Evolutionary conservation across 2,329 filamentous ascomycete species (phyloP).

Genomic region (Xylaria sp.): DNA sequence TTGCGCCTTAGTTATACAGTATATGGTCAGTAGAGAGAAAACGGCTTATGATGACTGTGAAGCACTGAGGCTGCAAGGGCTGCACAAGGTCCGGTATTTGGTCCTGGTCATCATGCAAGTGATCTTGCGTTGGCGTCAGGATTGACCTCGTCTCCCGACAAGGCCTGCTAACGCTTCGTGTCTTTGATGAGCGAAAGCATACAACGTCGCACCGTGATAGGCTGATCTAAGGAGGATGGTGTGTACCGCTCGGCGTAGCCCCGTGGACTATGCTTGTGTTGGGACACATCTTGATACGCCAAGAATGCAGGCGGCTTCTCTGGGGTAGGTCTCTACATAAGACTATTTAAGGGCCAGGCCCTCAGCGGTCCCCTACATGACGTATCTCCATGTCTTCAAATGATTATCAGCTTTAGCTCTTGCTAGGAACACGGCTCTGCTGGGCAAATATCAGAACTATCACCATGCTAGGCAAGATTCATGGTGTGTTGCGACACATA

Average conservation of each 20-base stretch:
- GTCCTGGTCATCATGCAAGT: slow-evolving; percentile 36
- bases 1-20: slow-evolving; percentile 14
- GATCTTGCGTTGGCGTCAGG: slow-evolving; percentile 41
- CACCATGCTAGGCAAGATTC: background rate
- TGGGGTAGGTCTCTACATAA: slow-evolving; percentile 8
- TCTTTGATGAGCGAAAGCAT: slow-evolving; percentile 19
- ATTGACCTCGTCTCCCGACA: slow-evolving; percentile 25
- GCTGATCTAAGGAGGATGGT: slow-evolving; percentile 6
- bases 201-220: slow-evolving; percentile 24
- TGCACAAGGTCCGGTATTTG: slow-evolving; percentile 36
- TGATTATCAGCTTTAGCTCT: background rate
- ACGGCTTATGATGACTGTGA: slow-evolving; percentile 7
- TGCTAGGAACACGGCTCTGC: background rate
- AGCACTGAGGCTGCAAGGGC: slow-evolving; percentile 20
- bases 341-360: background rate
- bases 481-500: slow-evolving; percentile 1
- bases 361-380: slow-evolving; percentile 2
- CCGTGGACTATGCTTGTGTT: slow-evolving; percentile 30
- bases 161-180: slow-evolving; percentile 20
- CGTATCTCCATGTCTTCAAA: background rate
- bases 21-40: background rate
- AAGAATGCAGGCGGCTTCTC: slow-evolving; percentile 42
- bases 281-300: slow-evolving; percentile 33
- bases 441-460: background rate
- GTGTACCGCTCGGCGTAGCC: slow-evolving; percentile 12